Evolutionary conservation across 179 eudicot genomes (phyloP), one percentile per base, ranked within the genome.

Genomic region (Pouteria campechiana): DNA sequence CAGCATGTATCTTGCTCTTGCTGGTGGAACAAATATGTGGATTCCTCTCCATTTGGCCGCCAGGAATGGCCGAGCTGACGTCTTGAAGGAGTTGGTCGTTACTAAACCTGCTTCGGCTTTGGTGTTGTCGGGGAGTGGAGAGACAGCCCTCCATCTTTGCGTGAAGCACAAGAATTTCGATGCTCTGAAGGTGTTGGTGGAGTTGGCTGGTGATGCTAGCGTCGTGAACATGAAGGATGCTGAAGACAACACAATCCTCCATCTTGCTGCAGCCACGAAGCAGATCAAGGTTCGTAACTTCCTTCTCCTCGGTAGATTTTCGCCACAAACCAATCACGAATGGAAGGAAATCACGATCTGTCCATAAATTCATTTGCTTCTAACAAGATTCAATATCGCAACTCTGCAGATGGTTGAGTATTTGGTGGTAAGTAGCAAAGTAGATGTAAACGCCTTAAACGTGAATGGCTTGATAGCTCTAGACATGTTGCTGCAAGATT

Each of bases 371-470:
- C n/a, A n/a, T n/a, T n/a, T n/a, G n/a, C n/a, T n/a, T n/a, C n/a
- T n/a, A n/a, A n/a, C n/a, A n/a, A n/a, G n/a, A n/a, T n/a, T n/a
- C n/a, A n/a, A n/a, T n/a, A n/a, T 50, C 3, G 24, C 17, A 7
- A 34, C 27, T 6, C 18, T 50, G 14, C 9, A 23, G 53, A 32
- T 50, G 3, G 25, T 18, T 2, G 35, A 28, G 12, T 6, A 24
- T 18, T 8, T 14, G 10, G 14, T 4, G 13, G 4, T 2, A 10
- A 23, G 25, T 11, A 36, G 15, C 1, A 9, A 13, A 7, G 17
- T 66, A 50, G 71, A 74, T 18, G 57, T 70, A 32, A 74, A 62
- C 30, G 63, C 65, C 4, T 27, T 52, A 46, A 74, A 70, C 56
- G 43, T 37, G 5, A 60, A 50, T 18, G 68, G 73, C n/a, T 32